Percentiles rank a stretch among this genome's conserved stretches.
Evolutionary conservation across 2,329 filamentous ascomycete species (phyloP).

Genomic region (Thyridium curvatum): DNA sequence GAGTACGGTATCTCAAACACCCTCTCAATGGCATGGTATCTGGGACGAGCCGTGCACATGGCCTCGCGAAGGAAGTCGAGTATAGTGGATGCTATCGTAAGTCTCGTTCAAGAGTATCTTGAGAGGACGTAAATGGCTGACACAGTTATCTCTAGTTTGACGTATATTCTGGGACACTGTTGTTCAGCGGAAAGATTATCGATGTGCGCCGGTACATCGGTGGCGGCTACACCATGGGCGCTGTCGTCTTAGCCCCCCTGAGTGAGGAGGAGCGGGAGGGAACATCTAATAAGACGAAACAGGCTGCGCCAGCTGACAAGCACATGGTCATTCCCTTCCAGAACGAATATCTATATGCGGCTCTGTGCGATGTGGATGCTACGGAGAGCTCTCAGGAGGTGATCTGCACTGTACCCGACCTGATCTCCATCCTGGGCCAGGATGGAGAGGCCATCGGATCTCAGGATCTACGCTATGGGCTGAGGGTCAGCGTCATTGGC

Average conservation of each 20-base stretch:
- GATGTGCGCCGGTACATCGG: conserved; percentile 29
- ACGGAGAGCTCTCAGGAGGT: conserved; percentile 5
- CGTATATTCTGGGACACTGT: conserved; percentile 12
- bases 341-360: conserved; percentile 33
- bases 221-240: conserved; percentile 33
- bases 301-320: conserved; percentile 9
- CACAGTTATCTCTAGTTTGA: not conserved
- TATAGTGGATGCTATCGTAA: conserved; percentile 17
- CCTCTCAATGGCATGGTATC: conserved; percentile 25
- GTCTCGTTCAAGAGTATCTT: not conserved
- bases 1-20: conserved; percentile 24
- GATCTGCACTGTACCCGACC: conserved; percentile 19
- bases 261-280: conserved; percentile 16
- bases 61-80: conserved; percentile 20
- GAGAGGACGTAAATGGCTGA: not conserved
- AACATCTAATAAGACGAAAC: conserved; percentile 10
- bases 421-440: conserved; percentile 28
- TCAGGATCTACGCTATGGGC: conserved; percentile 42
- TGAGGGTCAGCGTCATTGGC: conserved; percentile 42
- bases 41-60: conserved; percentile 22
- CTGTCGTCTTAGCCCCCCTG: conserved; percentile 23
- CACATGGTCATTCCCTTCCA: conserved; percentile 33
- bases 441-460: conserved; percentile 44
- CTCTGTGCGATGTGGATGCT: conserved; percentile 10
- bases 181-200: conserved; percentile 32